Evolutionary conservation across 768 basidiomycete species (phyloP), one percentile per base, ranked within the genome.

Genomic region (Mycena indigotica): DNA sequence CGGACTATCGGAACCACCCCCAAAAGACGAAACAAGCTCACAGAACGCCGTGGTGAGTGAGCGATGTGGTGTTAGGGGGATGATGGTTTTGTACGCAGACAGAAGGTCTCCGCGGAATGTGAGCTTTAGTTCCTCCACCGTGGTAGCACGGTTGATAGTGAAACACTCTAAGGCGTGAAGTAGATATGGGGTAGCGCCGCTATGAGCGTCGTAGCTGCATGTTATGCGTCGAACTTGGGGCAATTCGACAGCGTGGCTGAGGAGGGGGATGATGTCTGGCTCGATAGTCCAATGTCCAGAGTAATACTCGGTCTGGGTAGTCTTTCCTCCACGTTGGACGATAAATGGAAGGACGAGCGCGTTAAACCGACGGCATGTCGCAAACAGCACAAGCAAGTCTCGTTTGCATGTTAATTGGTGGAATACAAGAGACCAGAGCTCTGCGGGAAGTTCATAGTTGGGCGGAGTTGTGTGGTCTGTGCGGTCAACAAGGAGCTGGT

Each of bases 391-490:
- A 10, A 55, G 46, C 28, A 57, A 52, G 50, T 62, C 60, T 21
- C 26, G 24, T 4, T 19, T 15, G 5, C 56, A 44, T 16, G 30
- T 50, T 2, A 52, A 30, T 1, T 57, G 52, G 26, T 57, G 12
- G 56, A 62, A 57, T 21, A 62, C 57, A 13, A 24, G 56, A 3
- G 52, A 10, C 60, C 60, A 62, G 13, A 62, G 53, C 38, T 62
- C 60, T 24, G 50, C 52, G 4, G 60, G 60, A 25, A 57, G 40
- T 17, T 51, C 50, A 28, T 21, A 23, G 26, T 3, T 24, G 16
- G 12, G 3, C n/a, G n/a, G n/a, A 53, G 41, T 12, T 3, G 16
- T n/a, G 19, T 28, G 2, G 25, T 50, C 41, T 8, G 21, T 23
- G 41, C 41, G 41, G 21, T 23, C 41, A 8, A 44, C n/a, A 46